phyloP scores from a whole-genome alignment of 352 stramenopile species.

The Phytophthora melonis region DNA sequence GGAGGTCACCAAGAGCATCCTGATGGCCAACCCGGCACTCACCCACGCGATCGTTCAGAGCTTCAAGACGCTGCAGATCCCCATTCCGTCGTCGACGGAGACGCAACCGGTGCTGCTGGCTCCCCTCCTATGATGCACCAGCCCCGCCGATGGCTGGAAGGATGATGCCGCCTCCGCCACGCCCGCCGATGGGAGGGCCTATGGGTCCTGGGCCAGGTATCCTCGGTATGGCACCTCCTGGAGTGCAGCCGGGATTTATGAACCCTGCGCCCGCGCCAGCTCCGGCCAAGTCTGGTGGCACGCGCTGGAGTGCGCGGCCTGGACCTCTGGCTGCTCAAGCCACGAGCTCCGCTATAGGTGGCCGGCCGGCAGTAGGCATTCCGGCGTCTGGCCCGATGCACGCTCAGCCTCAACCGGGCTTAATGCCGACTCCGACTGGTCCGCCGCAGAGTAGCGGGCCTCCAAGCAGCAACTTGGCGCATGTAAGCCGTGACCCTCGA shows the following conservation, averaged over 20 bases:
- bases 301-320: conserved; percentile 76
- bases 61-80: conserved; percentile 87
- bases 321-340: conserved; percentile 51
- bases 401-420: conserved; percentile 35
- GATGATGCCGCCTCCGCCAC: conserved; percentile 50
- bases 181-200: conserved; percentile 37
- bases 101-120: conserved; percentile 64
- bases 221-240: conserved; percentile 56
- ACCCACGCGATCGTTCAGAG: conserved; percentile 88
- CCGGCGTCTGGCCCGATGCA: conserved; percentile 41
- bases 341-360: conserved; percentile 32
- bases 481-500: conserved; percentile 61
- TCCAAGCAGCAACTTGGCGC: conserved; percentile 38
- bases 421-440: conserved; percentile 40
- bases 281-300: conserved; percentile 57
- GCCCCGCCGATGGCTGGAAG: conserved; percentile 31
- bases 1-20: conserved; percentile 80
- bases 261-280: conserved; percentile 28
- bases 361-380: conserved; percentile 26
- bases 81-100: conserved; percentile 69
- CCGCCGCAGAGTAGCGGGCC: conserved; percentile 33
- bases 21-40: conserved; percentile 80
- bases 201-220: conserved; percentile 52
- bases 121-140: conserved; percentile 48
- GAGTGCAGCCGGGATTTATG: conserved; percentile 33